Base-by-base conservation (phyloP, 1,139 yeast genomes). In the Kurtzmaniella quercitrusa region DNA sequence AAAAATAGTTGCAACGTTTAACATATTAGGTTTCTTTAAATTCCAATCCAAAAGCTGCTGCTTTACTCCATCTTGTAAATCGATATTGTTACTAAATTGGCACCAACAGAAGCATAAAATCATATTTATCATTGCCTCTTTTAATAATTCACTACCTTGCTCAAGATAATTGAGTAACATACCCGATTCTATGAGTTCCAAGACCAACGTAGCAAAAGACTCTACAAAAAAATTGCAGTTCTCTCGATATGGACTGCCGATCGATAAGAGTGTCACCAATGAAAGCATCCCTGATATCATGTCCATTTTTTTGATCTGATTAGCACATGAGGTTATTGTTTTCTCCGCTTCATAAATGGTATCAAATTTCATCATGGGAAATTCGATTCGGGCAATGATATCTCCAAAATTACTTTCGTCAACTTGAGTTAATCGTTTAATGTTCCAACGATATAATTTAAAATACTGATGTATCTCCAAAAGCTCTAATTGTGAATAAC, bases 31-130 rank as follows among this genome's bases (percentile, higher is more conserved):
- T 11, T 50, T 46, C 6, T 40, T 41, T 16, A 56, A 44, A 36
- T 49, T 54, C 66, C 69, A 64, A 6, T 45, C 41, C 9, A 42
- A 47, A 38, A 57, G 60, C 36, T 47, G 48, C 2, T 46, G 48
- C 3, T 52, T 41, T 8, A 53, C 46, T 17, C 19, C 14, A 1
- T 22, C 19, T 18, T 28, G 40, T 36, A 11, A 26, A 35, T 15
- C 15, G 28, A 33, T 40, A 38, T 50, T 60, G 17, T 30, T 30
- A 34, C 51, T 56, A 68, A 73, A 71, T 40, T 71, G 73, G 8
- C 59, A 55, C 59, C 71, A 66, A 45, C 71, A 66, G 46, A 68
- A 72, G 30, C 52, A 55, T 28, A 69, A 51, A 9, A 69, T 41
- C 50, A 65, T 55, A 42, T 70, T 76, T 18, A 67, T 45, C 5